A percentile compares a stretch with the other conserved stretches of the same genome.
Conservation (phyloP, 2,329 filamentous ascomycete genomes). For the Pseudocercospora musae region DNA sequence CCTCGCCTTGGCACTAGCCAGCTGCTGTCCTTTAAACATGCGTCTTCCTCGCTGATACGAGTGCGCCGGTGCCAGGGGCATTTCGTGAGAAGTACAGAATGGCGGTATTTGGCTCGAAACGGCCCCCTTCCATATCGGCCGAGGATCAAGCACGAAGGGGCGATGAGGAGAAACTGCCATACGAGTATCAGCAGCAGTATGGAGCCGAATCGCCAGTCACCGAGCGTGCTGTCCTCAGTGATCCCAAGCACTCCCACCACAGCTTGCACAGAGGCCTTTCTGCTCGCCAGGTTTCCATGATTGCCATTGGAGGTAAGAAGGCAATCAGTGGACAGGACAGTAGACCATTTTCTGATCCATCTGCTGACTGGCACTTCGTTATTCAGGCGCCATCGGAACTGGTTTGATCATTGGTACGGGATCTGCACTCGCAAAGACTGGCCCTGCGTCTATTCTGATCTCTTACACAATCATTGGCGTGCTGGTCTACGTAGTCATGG, state of each 20-base stretch:
- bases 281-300: conserved; percentile 58
- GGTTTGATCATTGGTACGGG: conserved; percentile 68
- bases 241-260: conserved; percentile 24
- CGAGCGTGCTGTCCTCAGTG: conserved; percentile 21
- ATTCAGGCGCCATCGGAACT: conserved; percentile 61
- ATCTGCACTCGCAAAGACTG: conserved; percentile 48
- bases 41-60: neutral
- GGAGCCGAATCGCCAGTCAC: conserved; percentile 12
- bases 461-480: conserved; percentile 67
- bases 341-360: neutral
- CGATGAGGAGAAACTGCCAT: conserved; percentile 18
- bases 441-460: conserved; percentile 66
- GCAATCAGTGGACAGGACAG: neutral
- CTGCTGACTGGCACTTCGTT: neutral
- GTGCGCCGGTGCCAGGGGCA: neutral
- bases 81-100: conserved; percentile 7
- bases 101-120: conserved; percentile 9
- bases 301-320: conserved; percentile 64
- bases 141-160: conserved; percentile 2
- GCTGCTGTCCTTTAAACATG: neutral
- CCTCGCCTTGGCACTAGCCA: conserved; percentile 7
- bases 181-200: conserved; percentile 21
- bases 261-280: conserved; percentile 53
- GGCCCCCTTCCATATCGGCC: conserved; percentile 7
- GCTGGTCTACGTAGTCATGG: conserved; percentile 78